Conservation (phyloP, 2,329 filamentous ascomycete genomes). For the Fusarium graminum region DNA sequence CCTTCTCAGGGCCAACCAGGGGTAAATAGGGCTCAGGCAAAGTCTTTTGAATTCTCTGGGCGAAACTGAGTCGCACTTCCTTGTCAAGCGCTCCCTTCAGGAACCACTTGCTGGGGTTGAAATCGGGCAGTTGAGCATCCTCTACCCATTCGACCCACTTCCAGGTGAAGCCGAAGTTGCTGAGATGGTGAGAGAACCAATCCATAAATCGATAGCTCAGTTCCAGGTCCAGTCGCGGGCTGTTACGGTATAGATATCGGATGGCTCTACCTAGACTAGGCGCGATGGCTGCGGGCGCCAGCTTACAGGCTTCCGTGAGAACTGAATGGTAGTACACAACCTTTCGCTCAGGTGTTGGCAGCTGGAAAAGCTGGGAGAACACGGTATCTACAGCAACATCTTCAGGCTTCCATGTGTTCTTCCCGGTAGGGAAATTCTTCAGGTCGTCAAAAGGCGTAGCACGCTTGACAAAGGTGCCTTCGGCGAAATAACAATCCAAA, state of each 20-base stretch:
- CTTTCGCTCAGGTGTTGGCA: conserved; percentile 91
- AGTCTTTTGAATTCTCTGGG: conserved; percentile 94
- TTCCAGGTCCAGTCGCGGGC: conserved; percentile 87
- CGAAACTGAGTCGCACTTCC: conserved; percentile 96
- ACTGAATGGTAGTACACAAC: conserved; percentile 97
- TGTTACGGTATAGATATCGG: conserved; percentile 86
- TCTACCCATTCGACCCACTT: conserved; percentile 98
- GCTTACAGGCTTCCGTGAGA: conserved; percentile 94
- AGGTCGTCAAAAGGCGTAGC: conserved; percentile 94
- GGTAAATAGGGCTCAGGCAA: conserved; percentile 85
- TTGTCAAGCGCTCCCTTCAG: conserved; percentile 93
- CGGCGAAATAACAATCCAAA: conserved; percentile 92
- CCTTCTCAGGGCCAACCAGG: conserved; percentile 87
- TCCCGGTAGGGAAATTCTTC: conserved; percentile 72
- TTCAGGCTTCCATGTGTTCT: conserved; percentile 94
- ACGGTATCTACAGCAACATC: conserved; percentile 98
- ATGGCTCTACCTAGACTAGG: conserved; percentile 94
- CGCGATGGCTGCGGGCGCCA: conserved; percentile 95
- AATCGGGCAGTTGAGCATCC: conserved; percentile 79
- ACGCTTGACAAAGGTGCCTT: conserved; percentile 91
- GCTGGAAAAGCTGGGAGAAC: conserved; percentile 92
- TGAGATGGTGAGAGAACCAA: conserved; percentile 98
- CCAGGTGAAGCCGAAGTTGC: conserved; percentile 99
- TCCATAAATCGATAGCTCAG: conserved; percentile 89
- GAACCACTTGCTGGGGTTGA: conserved; percentile 93